Percentiles rank a stretch among this genome's conserved stretches.
These are phyloP conservation scores for Cercophora samala DNA, from an alignment of 495 filamentous ascomycete species.

Conservation along the genomic window DNA sequence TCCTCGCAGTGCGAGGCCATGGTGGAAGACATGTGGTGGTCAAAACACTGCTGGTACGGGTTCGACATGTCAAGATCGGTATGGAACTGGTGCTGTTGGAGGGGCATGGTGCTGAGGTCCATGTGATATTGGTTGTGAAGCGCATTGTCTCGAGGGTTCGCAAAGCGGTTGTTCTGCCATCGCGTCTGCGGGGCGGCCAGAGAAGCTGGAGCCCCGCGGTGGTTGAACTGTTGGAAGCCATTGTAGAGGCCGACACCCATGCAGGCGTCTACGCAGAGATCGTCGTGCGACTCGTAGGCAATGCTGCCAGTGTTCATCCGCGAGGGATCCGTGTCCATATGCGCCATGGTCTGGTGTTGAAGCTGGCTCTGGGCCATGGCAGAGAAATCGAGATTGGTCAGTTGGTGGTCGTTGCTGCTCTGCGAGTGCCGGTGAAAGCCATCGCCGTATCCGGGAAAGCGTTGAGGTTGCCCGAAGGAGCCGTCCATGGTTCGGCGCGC, in stretches of 20 bases:
- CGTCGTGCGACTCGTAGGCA: conserved; percentile 38
- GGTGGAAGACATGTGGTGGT: conserved; percentile 14
- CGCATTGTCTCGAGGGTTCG: conserved; percentile 11
- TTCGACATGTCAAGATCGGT: conserved; percentile 5
- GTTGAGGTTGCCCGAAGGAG: conserved; percentile 19
- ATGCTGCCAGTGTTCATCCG: conserved; percentile 11
- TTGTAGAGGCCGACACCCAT: conserved; percentile 35
- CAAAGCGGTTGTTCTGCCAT: conserved; percentile 17
- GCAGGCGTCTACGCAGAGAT: conserved; percentile 42
- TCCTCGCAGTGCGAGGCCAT: conserved; percentile 22
- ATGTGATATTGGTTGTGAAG: neutral
- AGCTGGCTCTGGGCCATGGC: conserved; percentile 3
- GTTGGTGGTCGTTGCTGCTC: conserved; percentile 15
- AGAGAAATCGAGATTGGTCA: neutral
- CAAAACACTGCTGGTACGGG: conserved; percentile 20
- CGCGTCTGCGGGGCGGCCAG: conserved; percentile 16
- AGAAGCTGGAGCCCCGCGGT: conserved; percentile 21
- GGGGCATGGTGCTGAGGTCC: neutral
- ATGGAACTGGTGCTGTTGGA: conserved; percentile 21
- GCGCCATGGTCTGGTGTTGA: conserved; percentile 7
- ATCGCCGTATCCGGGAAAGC: conserved; percentile 22
- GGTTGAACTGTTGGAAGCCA: conserved; percentile 33
- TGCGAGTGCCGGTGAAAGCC: conserved; percentile 27
- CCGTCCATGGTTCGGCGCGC: conserved; percentile 25
- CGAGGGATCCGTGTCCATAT: conserved; percentile 1